These are phyloP conservation scores for Komagataella kurtzmanii DNA, from an alignment of 805 yeast genomes.

Conservation along the genomic window DNA sequence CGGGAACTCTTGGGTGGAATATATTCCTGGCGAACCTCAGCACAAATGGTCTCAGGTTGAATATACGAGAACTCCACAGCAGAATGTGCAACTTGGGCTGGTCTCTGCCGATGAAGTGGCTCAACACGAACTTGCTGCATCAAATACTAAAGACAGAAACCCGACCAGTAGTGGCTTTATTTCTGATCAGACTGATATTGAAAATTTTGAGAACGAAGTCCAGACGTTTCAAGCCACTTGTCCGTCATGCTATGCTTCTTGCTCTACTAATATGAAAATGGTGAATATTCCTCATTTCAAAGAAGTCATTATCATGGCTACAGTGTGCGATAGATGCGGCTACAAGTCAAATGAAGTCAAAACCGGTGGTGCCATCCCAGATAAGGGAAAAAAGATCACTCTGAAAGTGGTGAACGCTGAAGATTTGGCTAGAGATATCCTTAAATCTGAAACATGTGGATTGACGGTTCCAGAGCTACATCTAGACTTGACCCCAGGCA, in stretches of 20 bases:
- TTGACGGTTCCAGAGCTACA: conserved; percentile 75
- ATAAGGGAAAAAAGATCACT: conserved; percentile 61
- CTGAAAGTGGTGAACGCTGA: conserved; percentile 76
- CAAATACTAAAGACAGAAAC: conserved; percentile 10
- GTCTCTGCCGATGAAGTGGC: conserved; percentile 56
- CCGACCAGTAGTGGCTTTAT: conserved; percentile 43
- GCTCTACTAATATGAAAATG: conserved; percentile 93
- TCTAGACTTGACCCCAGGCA: conserved; percentile 88
- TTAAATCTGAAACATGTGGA: conserved; percentile 90
- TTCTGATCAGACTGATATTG: conserved; percentile 67
- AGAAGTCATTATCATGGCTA: conserved; percentile 93
- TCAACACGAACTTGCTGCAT: conserved; percentile 28
- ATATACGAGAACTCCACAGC: conserved; percentile 77
- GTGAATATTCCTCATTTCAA: conserved; percentile 96
- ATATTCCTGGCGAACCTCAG: conserved; percentile 70
- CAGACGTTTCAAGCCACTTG: conserved; percentile 90
- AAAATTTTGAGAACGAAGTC: conserved; percentile 78
- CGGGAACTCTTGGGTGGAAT: conserved; percentile 95
- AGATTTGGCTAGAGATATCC: conserved; percentile 86
- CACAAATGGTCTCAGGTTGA: conserved; percentile 85
- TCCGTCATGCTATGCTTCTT: conserved; percentile 71
- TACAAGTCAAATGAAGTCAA: conserved; percentile 95
- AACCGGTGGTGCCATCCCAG: conserved; percentile 95
- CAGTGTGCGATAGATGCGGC: conserved; percentile 86
- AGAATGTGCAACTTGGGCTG: conserved; percentile 74